Percentiles rank a stretch among this genome's conserved stretches.
Conservation (phyloP, 1,284 basidiomycete genomes). For the Puccinia triticina region DNA sequence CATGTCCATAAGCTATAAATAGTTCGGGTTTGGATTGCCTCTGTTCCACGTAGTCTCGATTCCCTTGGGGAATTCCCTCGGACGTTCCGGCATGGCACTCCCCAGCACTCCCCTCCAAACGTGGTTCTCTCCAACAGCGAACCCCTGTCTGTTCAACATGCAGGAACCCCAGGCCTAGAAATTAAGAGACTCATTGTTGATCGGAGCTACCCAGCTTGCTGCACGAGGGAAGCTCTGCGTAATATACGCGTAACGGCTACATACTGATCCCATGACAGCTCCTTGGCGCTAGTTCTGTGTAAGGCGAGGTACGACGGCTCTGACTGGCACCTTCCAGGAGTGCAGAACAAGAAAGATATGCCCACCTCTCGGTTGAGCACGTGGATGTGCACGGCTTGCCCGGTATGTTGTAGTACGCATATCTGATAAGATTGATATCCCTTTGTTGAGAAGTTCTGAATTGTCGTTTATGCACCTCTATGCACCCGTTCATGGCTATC, state of each 20-base stretch:
- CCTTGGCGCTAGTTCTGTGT: neutral
- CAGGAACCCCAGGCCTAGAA: neutral
- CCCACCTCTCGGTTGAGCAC: neutral
- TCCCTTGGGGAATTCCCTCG: neutral
- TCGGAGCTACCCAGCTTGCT: neutral
- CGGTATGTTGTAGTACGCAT: neutral
- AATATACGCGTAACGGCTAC: neutral
- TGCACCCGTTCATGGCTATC: neutral
- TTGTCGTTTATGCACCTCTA: neutral
- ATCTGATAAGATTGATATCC: neutral
- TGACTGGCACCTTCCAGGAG: neutral
- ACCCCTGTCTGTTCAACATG: neutral
- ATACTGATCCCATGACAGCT: slow-evolving; percentile 9
- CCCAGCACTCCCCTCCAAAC: neutral
- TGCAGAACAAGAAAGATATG: slow-evolving; percentile 16
- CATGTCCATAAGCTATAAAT: too few species aligned
- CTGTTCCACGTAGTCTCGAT: too few species aligned
- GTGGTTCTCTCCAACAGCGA: neutral
- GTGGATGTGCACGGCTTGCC: neutral
- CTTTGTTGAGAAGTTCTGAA: slow-evolving; percentile 6
- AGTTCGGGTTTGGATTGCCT: too few species aligned
- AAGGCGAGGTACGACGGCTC: neutral
- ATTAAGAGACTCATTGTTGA: neutral
- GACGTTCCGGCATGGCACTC: neutral
- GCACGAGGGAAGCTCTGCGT: neutral